Conservation (phyloP, 352 stramenopile genomes). For the Phytopythium chamaehyphon region DNA sequence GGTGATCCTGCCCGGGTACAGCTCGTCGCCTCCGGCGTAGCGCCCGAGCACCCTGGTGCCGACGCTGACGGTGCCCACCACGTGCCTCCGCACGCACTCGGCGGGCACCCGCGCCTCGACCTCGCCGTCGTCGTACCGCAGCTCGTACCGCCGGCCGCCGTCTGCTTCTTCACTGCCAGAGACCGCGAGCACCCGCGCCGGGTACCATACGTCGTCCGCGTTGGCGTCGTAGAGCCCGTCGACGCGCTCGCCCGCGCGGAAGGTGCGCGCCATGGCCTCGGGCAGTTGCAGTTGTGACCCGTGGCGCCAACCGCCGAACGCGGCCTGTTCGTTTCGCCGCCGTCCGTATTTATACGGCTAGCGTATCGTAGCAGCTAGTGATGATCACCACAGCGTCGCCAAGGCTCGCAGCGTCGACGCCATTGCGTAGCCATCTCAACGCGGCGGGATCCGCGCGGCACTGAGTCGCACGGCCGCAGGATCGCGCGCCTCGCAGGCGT, state of each 20-base stretch:
- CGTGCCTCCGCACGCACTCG: conserved; percentile 46
- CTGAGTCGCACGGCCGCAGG: too few species aligned
- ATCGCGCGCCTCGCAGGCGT: too few species aligned
- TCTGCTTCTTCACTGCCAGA: conserved; percentile 17
- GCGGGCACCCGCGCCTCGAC: conserved; percentile 35
- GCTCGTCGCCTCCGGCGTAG: conserved; percentile 67
- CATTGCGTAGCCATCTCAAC: too few species aligned
- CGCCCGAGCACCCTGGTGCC: conserved; percentile 64
- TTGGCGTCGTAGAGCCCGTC: conserved; percentile 83
- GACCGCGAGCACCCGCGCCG: conserved; percentile 35
- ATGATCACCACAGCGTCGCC: too few species aligned
- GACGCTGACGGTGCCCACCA: conserved; percentile 62
- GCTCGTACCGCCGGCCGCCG: conserved; percentile 27
- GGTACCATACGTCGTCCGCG: conserved; percentile 76
- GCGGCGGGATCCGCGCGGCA: too few species aligned
- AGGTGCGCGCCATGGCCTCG: conserved; percentile 13
- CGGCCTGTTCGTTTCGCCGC: too few species aligned
- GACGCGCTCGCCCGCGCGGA: conserved; percentile 50
- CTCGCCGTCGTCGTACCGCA: conserved; percentile 80
- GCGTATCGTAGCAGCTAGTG: too few species aligned
- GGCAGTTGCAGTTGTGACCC: too few species aligned
- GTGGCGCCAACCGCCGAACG: too few species aligned
- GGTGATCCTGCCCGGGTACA: conserved; percentile 57
- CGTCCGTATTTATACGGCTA: too few species aligned
- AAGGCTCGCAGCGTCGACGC: too few species aligned